Evolutionary conservation across 345 rosid species (phyloP).

Genomic region (Cardamine resedifolia): DNA sequence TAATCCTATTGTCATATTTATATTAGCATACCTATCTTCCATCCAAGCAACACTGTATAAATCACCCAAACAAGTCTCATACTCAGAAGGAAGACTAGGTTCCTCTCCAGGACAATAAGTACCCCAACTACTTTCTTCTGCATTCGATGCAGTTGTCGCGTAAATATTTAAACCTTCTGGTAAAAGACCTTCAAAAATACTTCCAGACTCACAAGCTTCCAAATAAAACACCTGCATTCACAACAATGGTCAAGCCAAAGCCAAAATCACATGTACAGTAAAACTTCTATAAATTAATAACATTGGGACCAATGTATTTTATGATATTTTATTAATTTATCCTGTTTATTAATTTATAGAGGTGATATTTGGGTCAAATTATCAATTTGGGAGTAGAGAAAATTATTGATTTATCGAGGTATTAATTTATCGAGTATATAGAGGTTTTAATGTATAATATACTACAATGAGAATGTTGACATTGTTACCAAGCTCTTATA

Average conservation of each 20-base stretch:
- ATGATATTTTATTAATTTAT: no score
- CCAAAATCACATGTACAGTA: no score
- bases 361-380: no score
- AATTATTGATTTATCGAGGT: no score
- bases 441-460: no score
- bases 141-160: slow-evolving; percentile 95
- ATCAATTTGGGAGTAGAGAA: no score
- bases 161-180: slow-evolving; percentile 84
- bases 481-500: slow-evolving; percentile 89
- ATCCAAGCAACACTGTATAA: slow-evolving; percentile 97
- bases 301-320: no score
- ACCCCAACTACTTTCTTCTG: slow-evolving; percentile 96
- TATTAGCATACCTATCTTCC: slow-evolving; percentile 80
- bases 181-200: slow-evolving; percentile 98
- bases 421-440: no score
- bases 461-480: no score
- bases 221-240: slow-evolving; percentile 82
- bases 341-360: no score
- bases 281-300: no score
- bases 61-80: slow-evolving; percentile 96
- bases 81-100: slow-evolving; percentile 87
- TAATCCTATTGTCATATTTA: neutral
- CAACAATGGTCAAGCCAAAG: neutral
- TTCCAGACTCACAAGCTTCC: slow-evolving; percentile 99
- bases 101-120: slow-evolving; percentile 95